Percentiles rank a stretch among this genome's conserved stretches.
Conservation (phyloP, 2,329 filamentous ascomycete genomes). For the Aspergillus amoenus region DNA sequence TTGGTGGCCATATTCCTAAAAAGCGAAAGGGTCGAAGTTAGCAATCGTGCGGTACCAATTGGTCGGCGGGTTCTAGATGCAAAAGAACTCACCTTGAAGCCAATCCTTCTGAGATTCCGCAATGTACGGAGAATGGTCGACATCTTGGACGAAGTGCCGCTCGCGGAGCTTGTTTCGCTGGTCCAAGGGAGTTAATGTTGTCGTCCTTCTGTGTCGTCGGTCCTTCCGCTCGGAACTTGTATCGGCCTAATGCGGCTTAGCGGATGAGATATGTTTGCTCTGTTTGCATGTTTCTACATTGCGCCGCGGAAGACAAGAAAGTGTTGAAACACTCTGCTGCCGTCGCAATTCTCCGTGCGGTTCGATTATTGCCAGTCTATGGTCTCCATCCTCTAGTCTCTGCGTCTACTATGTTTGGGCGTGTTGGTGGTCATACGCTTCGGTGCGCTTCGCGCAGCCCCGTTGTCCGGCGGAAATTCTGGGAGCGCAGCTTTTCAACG, state of each 20-base stretch:
- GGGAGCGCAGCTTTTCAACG: constrained; percentile 40
- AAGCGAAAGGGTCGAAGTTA: constrained; percentile 37
- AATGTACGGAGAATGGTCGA: constrained; percentile 87
- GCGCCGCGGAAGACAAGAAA: constrained; percentile 2
- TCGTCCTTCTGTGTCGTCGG: constrained; percentile 9
- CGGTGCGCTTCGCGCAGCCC: constrained; percentile 35
- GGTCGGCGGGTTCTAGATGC: constrained; percentile 10
- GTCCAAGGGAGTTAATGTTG: constrained; percentile 1
- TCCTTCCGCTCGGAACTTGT: constrained; percentile 23
- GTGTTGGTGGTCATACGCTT: constrained; percentile 38
- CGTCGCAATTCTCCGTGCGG: background rate
- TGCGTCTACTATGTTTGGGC: constrained; percentile 35
- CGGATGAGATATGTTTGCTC: constrained; percentile 28
- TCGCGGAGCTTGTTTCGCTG: background rate
- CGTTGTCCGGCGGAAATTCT: constrained; percentile 30
- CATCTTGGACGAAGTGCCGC: constrained; percentile 60
- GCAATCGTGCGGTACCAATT: constrained; percentile 15
- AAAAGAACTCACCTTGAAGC: constrained; percentile 67
- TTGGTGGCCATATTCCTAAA: constrained; percentile 85
- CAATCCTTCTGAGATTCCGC: constrained; percentile 81
- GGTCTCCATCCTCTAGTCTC: background rate
- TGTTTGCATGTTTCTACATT: constrained; percentile 30
- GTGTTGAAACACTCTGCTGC: background rate
- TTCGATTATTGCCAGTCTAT: background rate
- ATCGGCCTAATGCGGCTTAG: constrained; percentile 26